These are phyloP conservation scores for Apiospora hydei DNA, from an alignment of 2,329 filamentous ascomycete species.

Conservation along the genomic window DNA sequence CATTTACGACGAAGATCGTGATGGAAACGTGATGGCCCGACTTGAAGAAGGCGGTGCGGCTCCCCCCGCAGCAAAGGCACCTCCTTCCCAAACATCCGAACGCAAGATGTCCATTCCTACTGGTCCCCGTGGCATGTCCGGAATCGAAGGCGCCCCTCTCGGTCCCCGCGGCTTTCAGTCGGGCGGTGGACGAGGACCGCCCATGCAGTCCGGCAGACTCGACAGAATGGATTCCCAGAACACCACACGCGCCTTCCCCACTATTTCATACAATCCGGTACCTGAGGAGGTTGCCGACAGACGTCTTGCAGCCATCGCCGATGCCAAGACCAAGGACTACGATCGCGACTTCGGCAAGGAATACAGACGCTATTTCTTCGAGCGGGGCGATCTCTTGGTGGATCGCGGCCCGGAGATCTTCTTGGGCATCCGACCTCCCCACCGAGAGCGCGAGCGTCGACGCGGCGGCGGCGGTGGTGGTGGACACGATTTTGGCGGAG, in stretches of 20 bases:
- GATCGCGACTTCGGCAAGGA: constrained; percentile 55
- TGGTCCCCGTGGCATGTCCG: constrained; percentile 39
- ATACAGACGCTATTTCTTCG: constrained; percentile 77
- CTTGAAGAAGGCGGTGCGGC: constrained; percentile 57
- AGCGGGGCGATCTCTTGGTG: constrained; percentile 70
- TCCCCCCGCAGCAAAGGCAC: constrained; percentile 34
- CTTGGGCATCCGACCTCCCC: constrained; percentile 67
- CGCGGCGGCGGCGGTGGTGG: constrained; percentile 45
- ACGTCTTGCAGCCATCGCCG: constrained; percentile 66
- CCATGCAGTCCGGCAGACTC: constrained; percentile 28
- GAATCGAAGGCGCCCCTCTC: constrained; percentile 44
- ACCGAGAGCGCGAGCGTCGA: constrained; percentile 55
- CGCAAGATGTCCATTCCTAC: constrained; percentile 39
- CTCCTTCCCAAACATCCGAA: constrained; percentile 29
- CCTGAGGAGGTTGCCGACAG: constrained; percentile 67
- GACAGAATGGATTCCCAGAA: constrained; percentile 28
- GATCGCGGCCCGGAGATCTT: constrained; percentile 77
- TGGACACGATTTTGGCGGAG: constrained; percentile 28
- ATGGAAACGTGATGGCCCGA: constrained; percentile 61
- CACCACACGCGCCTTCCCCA: constrained; percentile 51
- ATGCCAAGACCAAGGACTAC: constrained; percentile 53
- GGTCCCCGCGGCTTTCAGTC: constrained; percentile 50
- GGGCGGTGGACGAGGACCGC: constrained; percentile 33
- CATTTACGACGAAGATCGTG: constrained; percentile 66
- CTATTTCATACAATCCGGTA: constrained; percentile 63